These are phyloP conservation scores for Chaetomiaceae sp. DNA, from an alignment of 2,329 filamentous ascomycete genomes.

Conservation along the genomic window DNA sequence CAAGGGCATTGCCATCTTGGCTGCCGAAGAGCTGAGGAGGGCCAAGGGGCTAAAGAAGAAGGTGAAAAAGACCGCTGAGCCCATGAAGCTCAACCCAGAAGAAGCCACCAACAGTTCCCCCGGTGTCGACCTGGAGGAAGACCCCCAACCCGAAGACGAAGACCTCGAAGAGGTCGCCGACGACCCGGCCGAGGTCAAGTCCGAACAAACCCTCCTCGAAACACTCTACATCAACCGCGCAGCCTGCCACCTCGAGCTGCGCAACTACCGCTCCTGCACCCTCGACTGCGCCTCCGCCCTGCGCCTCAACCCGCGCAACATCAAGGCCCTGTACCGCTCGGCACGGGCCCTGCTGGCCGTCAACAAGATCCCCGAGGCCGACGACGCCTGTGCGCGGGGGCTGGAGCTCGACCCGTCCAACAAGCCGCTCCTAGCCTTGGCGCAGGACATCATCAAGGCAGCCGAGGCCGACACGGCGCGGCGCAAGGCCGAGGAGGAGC, in stretches of 20 bases:
- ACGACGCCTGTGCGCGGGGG: constrained; percentile 71
- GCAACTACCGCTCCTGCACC: constrained; percentile 83
- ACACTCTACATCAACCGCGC: constrained; percentile 81
- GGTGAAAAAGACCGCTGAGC: constrained; percentile 6
- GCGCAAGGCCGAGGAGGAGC: constrained; percentile 52
- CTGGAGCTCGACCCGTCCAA: constrained; percentile 69
- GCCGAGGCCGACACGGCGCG: constrained; percentile 50
- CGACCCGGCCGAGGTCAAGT: constrained; percentile 52
- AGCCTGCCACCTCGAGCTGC: constrained; percentile 80
- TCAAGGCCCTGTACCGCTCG: constrained; percentile 90
- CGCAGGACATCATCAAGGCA: constrained; percentile 58
- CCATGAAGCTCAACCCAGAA: background rate
- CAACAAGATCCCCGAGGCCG: constrained; percentile 73
- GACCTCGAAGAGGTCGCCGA: constrained; percentile 16
- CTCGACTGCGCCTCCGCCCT: constrained; percentile 78
- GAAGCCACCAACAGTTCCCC: background rate
- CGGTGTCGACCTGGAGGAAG: background rate
- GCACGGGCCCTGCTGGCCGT: constrained; percentile 73
- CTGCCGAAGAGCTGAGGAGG: constrained; percentile 53
- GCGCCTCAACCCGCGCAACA: constrained; percentile 70
- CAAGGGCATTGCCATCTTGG: constrained; percentile 74
- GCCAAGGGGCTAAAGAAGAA: constrained; percentile 12
- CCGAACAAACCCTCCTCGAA: constrained; percentile 65
- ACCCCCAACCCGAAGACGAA: background rate
- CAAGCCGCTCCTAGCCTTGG: constrained; percentile 57